These are phyloP conservation scores for Curvularia eragrostidis DNA, from an alignment of 2,329 filamentous ascomycete genomes.

Conservation along the genomic window DNA sequence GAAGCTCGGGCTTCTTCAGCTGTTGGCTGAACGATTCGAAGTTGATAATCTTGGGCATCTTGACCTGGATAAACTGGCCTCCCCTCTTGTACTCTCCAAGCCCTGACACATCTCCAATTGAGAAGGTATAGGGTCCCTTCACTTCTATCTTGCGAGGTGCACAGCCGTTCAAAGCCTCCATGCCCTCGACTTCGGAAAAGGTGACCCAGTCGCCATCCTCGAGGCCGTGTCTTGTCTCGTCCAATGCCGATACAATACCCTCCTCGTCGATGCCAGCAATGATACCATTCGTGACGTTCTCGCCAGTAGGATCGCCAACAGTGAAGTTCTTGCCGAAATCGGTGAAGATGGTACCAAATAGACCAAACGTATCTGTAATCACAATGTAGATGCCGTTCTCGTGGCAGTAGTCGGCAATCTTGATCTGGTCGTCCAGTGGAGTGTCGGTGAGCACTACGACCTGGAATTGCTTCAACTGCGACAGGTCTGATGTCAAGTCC, in stretches of 20 bases:
- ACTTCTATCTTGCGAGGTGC: constrained; percentile 90
- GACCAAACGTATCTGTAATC: constrained; percentile 85
- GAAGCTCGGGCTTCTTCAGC: constrained; percentile 83
- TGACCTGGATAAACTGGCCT: constrained; percentile 92
- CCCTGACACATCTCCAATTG: constrained; percentile 88
- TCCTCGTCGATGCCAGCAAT: constrained; percentile 88
- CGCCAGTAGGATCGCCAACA: constrained; percentile 86
- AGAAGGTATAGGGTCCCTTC: constrained; percentile 95
- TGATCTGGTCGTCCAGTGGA: constrained; percentile 78
- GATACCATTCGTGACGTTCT: constrained; percentile 86
- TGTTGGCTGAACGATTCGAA: constrained; percentile 83
- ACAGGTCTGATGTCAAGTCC: constrained; percentile 76
- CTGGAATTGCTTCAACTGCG: constrained; percentile 88
- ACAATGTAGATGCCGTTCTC: constrained; percentile 91
- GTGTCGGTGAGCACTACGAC: constrained; percentile 89
- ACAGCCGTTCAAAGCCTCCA: constrained; percentile 83
- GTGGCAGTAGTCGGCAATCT: constrained; percentile 92
- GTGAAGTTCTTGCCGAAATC: constrained; percentile 97
- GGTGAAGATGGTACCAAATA: constrained; percentile 96
- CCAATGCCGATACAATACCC: constrained; percentile 87
- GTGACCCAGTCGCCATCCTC: constrained; percentile 97
- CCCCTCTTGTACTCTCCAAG: constrained; percentile 87
- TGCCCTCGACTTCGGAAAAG: constrained; percentile 89
- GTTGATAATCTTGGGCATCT: constrained; percentile 93
- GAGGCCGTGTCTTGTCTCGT: constrained; percentile 92